Conservation (phyloP, 1,284 basidiomycete genomes). For the Testicularia cyperi region DNA sequence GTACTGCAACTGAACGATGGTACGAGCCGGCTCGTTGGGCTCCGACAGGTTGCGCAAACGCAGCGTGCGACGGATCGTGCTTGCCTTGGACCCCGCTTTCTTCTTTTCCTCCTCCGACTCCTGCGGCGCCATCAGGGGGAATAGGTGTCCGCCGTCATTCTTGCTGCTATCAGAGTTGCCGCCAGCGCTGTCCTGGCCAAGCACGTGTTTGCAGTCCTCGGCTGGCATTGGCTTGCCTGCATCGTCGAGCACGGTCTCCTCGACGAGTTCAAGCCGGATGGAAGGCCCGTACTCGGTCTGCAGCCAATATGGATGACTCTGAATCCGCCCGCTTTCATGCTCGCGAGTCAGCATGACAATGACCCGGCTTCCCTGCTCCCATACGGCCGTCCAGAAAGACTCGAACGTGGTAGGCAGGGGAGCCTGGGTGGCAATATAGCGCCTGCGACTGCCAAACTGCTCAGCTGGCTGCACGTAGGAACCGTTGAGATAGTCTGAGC, state of each 20-base stretch:
- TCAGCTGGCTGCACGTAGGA: slow-evolving; percentile 48
- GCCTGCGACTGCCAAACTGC: slow-evolving; percentile 47
- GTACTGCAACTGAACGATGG: slow-evolving; percentile 52
- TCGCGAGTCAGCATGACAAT: slow-evolving; percentile 82
- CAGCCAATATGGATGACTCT: slow-evolving; percentile 90
- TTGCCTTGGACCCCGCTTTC: slow-evolving; percentile 1
- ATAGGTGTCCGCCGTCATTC: slow-evolving; percentile 22
- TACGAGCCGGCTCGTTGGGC: slow-evolving; percentile 18
- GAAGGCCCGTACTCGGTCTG: slow-evolving; percentile 70
- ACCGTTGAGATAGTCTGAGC: slow-evolving; percentile 55
- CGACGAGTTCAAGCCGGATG: slow-evolving; percentile 35
- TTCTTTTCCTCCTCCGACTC: not conserved
- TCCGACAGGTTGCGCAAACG: slow-evolving; percentile 22
- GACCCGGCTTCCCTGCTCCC: slow-evolving; percentile 65
- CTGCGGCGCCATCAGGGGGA: slow-evolving; percentile 30
- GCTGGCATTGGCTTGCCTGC: slow-evolving; percentile 18
- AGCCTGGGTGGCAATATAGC: slow-evolving; percentile 95
- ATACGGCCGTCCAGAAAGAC: slow-evolving; percentile 83
- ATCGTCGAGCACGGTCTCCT: slow-evolving; percentile 39
- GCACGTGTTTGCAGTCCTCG: slow-evolving; percentile 15
- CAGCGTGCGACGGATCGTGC: slow-evolving; percentile 43
- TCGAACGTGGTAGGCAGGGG: slow-evolving; percentile 84
- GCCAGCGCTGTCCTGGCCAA: slow-evolving; percentile 1
- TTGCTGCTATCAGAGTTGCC: too few relatives aligned
- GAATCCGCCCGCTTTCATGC: slow-evolving; percentile 81